Conservation (phyloP, 2,329 filamentous ascomycete species). For the Elsinoe perseae region DNA sequence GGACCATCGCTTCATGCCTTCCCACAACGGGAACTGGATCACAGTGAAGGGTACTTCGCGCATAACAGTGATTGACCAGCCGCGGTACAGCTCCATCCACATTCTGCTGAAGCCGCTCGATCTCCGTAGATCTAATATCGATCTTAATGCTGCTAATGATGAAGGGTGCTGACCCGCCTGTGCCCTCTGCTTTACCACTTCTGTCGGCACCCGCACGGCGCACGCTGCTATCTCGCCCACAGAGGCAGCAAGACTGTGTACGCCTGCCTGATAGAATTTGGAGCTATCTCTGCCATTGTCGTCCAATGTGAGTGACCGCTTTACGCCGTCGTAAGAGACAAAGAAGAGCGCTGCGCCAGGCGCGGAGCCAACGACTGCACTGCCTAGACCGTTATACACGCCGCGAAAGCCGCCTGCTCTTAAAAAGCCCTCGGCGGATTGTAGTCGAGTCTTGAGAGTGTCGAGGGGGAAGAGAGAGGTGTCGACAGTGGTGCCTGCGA, state of each 20-base stretch:
- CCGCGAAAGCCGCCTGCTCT: constrained; percentile 79
- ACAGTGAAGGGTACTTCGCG: constrained; percentile 96
- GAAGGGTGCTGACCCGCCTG: constrained; percentile 77
- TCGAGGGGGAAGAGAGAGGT: constrained; percentile 95
- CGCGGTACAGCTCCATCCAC: constrained; percentile 78
- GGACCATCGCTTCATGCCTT: constrained; percentile 74
- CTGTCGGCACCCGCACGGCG: constrained; percentile 83
- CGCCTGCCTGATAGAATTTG: constrained; percentile 27
- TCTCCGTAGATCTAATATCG: constrained; percentile 50
- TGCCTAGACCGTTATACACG: constrained; percentile 88
- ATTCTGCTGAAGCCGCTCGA: constrained; percentile 48
- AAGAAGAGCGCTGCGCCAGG: constrained; percentile 97
- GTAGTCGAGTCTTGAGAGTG: constrained; percentile 95
- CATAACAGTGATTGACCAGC: constrained; percentile 86
- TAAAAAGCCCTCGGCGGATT: constrained; percentile 71
- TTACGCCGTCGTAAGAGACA: constrained; percentile 31
- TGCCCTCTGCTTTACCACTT: constrained; percentile 94
- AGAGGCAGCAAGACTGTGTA: constrained; percentile 77
- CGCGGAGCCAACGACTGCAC: constrained; percentile 80
- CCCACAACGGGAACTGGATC: constrained; percentile 96
- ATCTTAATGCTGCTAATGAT: constrained; percentile 57
- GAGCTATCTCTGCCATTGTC: not conserved
- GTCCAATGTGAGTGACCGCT: constrained; percentile 18
- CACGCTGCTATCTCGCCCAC: constrained; percentile 88
- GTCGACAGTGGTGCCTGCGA: constrained; percentile 94